phyloP scores from a whole-genome alignment of 768 basidiomycete species.

The Leccinum variicolor region DNA sequence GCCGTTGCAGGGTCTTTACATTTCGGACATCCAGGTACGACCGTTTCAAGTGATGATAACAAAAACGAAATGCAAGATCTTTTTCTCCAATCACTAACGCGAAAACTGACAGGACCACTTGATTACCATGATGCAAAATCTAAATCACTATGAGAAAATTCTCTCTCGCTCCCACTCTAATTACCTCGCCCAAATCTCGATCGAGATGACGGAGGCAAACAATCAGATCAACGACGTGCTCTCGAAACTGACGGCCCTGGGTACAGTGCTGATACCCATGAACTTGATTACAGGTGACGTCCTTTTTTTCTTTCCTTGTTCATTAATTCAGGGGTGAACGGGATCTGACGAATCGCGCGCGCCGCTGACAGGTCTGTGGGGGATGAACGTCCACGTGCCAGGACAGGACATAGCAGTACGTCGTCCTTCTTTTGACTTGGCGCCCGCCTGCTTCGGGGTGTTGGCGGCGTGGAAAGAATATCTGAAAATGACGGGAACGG shows the following conservation, averaged over 20 bases:
- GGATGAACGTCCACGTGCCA: conserved; percentile 98
- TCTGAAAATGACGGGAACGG: background rate
- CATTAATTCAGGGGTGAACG: background rate
- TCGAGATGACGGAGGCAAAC: conserved; percentile 99
- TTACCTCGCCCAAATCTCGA: conserved; percentile 98
- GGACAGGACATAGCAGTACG: conserved; percentile 61
- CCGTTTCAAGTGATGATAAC: too few species aligned
- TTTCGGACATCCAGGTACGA: conserved; percentile 86
- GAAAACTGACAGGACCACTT: conserved; percentile 70
- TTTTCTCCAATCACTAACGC: background rate
- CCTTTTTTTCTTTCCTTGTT: background rate
- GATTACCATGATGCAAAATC: conserved; percentile 99
- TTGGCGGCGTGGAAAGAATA: background rate
- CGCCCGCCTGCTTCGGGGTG: background rate
- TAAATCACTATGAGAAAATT: conserved; percentile 99
- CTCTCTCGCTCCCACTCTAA: conserved; percentile 98
- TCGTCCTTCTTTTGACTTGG: background rate
- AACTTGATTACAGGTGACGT: conserved; percentile 86
- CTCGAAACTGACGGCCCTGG: conserved; percentile 93
- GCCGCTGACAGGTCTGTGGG: conserved; percentile 70
- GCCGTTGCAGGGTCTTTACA: conserved; percentile 74
- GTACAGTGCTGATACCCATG: conserved; percentile 97
- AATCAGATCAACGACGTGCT: conserved; percentile 99
- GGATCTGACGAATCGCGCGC: background rate
- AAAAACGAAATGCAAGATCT: background rate